Evolutionary conservation across 352 stramenopile genomes (phyloP).

Genomic region (Halophytophthora batemanensis): DNA sequence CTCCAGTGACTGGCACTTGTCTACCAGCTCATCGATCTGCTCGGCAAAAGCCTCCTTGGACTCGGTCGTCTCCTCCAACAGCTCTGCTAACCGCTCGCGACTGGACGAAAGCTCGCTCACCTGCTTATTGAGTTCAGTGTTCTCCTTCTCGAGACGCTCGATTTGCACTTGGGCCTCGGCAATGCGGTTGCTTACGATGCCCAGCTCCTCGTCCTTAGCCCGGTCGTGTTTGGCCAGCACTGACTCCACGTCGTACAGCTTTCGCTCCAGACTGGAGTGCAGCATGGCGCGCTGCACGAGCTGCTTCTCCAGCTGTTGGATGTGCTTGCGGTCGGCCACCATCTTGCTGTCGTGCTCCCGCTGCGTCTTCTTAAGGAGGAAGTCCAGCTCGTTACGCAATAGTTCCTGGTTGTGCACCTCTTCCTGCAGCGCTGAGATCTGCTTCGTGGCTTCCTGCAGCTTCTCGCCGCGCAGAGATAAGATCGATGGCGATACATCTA

Average conservation of each 20-base stretch:
- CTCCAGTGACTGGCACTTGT: slow-evolving; percentile 35
- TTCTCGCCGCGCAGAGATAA: slow-evolving; percentile 70
- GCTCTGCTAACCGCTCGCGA: slow-evolving; percentile 26
- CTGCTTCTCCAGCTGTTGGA: slow-evolving; percentile 74
- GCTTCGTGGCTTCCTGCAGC: slow-evolving; percentile 50
- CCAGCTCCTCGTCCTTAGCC: slow-evolving; percentile 45
- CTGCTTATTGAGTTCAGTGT: slow-evolving; percentile 24
- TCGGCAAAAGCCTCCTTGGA: slow-evolving; percentile 53
- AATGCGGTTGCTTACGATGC: slow-evolving; percentile 26
- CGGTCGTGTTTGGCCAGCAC: slow-evolving; percentile 48
- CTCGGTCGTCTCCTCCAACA: slow-evolving; percentile 35
- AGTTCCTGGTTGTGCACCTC: slow-evolving; percentile 64
- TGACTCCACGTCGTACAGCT: slow-evolving; percentile 71
- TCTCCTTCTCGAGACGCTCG: slow-evolving; percentile 36
- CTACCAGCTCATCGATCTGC: slow-evolving; percentile 42
- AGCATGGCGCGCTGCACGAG: slow-evolving; percentile 65
- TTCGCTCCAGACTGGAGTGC: slow-evolving; percentile 57
- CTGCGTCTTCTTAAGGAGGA: slow-evolving; percentile 69
- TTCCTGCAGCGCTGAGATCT: slow-evolving; percentile 49
- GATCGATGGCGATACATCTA: slow-evolving; percentile 75
- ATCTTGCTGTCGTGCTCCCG: slow-evolving; percentile 70
- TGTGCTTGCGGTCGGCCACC: slow-evolving; percentile 54
- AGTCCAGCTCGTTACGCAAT: slow-evolving; percentile 57
- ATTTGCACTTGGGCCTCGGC: slow-evolving; percentile 26
- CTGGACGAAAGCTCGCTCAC: slow-evolving; percentile 30